These are phyloP conservation scores for Fusarium marasasianum DNA, from an alignment of 2,329 filamentous ascomycete species.

Conservation along the genomic window DNA sequence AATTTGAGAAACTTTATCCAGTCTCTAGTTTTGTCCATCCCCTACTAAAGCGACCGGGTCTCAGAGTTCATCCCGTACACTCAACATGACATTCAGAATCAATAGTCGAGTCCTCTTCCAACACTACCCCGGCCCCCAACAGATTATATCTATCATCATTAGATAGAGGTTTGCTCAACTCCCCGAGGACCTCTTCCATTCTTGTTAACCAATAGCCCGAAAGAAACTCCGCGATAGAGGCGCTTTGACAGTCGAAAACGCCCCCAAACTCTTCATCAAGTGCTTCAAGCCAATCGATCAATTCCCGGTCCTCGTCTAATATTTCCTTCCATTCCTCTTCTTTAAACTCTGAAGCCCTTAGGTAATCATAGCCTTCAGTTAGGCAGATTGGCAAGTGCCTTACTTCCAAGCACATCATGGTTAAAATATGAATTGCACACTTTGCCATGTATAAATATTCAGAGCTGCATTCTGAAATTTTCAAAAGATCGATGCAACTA, in stretches of 20 bases:
- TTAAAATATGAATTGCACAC: not conserved
- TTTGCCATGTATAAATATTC: not conserved
- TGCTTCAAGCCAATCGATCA: not conserved
- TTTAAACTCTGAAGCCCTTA: too few species aligned
- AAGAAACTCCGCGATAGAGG: not conserved
- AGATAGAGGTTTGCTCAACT: fast-evolving
- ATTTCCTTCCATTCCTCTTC: not conserved
- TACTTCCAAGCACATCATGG: not conserved
- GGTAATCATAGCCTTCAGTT: fast-evolving
- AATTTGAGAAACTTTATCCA: fast-evolving
- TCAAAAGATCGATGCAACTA: too few species aligned
- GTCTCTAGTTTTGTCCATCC: fast-evolving
- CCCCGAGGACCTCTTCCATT: not conserved
- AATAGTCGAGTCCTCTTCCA: fast-evolving
- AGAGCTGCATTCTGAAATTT: fast-evolving
- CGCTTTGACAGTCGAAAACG: fast-evolving
- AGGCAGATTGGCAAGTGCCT: not conserved
- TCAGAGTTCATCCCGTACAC: fast-evolving
- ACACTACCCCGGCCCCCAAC: fast-evolving
- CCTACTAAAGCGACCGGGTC: fast-evolving
- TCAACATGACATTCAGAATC: fast-evolving
- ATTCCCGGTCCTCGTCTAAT: fast-evolving
- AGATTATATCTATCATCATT: fast-evolving
- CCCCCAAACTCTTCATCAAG: not conserved
- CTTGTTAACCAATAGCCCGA: not conserved